phyloP scores from a whole-genome alignment of 2,329 filamentous ascomycete genomes.

The Dryadomyces quercivorus region DNA sequence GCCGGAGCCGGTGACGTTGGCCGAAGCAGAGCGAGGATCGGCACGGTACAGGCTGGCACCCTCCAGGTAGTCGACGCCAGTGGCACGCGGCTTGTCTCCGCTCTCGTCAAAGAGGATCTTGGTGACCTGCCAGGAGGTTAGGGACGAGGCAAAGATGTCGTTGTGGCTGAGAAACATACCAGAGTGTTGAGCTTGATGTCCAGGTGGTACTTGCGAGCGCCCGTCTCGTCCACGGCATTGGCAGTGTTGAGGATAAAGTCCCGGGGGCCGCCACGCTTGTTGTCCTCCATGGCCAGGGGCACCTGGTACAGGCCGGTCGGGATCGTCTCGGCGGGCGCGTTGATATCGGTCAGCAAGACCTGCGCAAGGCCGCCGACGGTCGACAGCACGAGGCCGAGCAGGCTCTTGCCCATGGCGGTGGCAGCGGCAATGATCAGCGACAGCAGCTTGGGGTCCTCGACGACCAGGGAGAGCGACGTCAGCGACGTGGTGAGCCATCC shows the following conservation, averaged over 20 bases:
- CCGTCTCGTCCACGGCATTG: constrained; percentile 21
- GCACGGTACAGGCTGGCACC: constrained; percentile 29
- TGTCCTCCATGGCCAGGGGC: constrained; percentile 3
- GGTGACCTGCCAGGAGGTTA: constrained; percentile 14
- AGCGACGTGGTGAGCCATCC: constrained; percentile 31
- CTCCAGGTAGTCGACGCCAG: constrained; percentile 29
- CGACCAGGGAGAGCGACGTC: constrained; percentile 24
- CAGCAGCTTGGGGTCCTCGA: constrained; percentile 14
- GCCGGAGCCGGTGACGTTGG: constrained; percentile 12
- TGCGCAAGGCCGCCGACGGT: constrained; percentile 40
- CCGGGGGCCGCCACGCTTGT: constrained; percentile 27
- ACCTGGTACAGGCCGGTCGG: constrained; percentile 2
- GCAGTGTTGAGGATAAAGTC: constrained; percentile 32
- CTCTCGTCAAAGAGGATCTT: constrained; percentile 24
- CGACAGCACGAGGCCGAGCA: constrained; percentile 39
- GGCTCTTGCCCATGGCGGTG: constrained; percentile 15
- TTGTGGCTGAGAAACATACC: no score
- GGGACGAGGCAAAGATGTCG: no score
- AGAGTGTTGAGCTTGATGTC: constrained; percentile 23
- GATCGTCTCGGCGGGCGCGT: constrained; percentile 11
- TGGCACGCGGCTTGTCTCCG: constrained; percentile 15
- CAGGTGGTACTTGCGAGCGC: constrained; percentile 32
- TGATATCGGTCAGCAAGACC: constrained; percentile 42
- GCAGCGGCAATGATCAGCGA: constrained; percentile 17
- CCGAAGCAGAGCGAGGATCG: constrained; percentile 23